Conservation (phyloP, 371 early-diverging fungal genomes). For the Mucor irregularis region DNA sequence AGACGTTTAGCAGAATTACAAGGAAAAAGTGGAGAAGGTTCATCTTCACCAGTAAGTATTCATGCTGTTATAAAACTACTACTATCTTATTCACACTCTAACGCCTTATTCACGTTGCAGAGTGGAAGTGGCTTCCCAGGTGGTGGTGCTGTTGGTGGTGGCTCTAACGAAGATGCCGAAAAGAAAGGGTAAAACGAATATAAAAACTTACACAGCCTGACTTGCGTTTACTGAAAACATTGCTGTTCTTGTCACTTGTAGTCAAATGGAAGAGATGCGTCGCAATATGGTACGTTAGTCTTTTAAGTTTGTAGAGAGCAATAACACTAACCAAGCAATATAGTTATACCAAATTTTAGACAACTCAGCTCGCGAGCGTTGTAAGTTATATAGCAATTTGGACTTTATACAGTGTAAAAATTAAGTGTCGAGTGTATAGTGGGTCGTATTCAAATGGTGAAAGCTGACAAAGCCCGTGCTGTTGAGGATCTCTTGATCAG, state of each 20-base stretch:
- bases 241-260: slow-evolving; percentile 5
- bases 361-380: slow-evolving; percentile 83
- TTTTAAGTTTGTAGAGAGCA: too few species aligned
- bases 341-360: slow-evolving; percentile 84
- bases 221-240: neutral
- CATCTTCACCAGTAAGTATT: slow-evolving; percentile 10
- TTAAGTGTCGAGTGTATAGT: slow-evolving; percentile 47
- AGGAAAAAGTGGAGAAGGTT: slow-evolving; percentile 26
- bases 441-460: slow-evolving; percentile 88
- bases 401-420: neutral
- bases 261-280: slow-evolving; percentile 85
- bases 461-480: slow-evolving; percentile 84
- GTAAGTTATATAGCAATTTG: slow-evolving; percentile 39
- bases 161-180: slow-evolving; percentile 46
- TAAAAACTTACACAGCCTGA: neutral
- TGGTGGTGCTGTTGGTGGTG: slow-evolving; percentile 13
- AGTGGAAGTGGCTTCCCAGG: slow-evolving; percentile 20
- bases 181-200: slow-evolving; percentile 40
- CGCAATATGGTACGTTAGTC: slow-evolving; percentile 81
- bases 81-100: too few species aligned
- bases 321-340: neutral
- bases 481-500: slow-evolving; percentile 89
- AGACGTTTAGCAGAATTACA: slow-evolving; percentile 74
- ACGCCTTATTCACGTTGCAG: too few species aligned
- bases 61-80: too few species aligned